Base-by-base conservation (phyloP, 139 green algal species). In the Picocystis salinarum region DNA sequence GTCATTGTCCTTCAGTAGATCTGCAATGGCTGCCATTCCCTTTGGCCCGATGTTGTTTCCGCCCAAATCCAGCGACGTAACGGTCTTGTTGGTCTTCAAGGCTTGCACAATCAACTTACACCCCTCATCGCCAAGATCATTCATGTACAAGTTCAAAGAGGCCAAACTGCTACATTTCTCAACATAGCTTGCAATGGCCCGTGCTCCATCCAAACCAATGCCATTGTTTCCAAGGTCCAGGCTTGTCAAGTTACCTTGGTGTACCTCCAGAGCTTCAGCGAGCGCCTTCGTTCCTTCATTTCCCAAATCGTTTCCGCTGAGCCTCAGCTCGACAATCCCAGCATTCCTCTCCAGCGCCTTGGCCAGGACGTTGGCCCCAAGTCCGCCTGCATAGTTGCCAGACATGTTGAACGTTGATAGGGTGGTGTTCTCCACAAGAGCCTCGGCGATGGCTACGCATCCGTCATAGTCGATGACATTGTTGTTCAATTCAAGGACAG, bases 141-240 rank as follows among this genome's bases (percentile, higher is more conserved):
- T 96, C 78, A 92, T 95, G 71, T 96, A 91, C 18, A 94, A 48
- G 50, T 87, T 90, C 26, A 96, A 56, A 31, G 85, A 75, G 22
- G 64, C 58, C 11, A 96, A 57, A 0, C 62, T 42, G 6, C 46
- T 41, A 56, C 67, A 69, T 22, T 55, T 46, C 39, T 55, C 45
- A 39, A 95, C 53, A 55, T 86, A 67, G 5, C 64, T 67, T 0
- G 76, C 73, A n/a, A 96, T 45, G 3, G 63, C 60, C 0, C 42
- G 47, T 2, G 66, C 77, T 0, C 75, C 76, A 19, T 70, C 73
- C 23, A 58, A 50, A 15, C 62, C 69, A 15, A 95, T 60, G 39
- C 56, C 62, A 71, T 93, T 95, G 69, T 96, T 95, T 48, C 79
- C 75, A 30, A 94, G 34, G 62, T 96, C 86, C 20, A 96, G 48